Evolutionary conservation across 495 filamentous ascomycete genomes (phyloP).

Genomic region (Clohesyomyces aquaticus): DNA sequence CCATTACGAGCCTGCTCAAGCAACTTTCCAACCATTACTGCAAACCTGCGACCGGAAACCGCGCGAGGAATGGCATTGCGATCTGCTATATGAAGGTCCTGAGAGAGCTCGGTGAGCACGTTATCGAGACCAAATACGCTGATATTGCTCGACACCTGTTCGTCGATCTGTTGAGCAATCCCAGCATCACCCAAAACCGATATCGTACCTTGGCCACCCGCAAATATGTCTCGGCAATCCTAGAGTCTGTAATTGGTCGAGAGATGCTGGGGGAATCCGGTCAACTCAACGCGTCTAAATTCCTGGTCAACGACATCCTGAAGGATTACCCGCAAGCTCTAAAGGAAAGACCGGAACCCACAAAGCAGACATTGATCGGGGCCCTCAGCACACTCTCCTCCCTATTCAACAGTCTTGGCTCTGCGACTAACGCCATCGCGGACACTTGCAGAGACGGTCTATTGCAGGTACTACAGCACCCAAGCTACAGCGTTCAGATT

Average conservation of each 20-base stretch:
- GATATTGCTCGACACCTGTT: slow-evolving; percentile 81
- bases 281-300: slow-evolving; percentile 77
- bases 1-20: slow-evolving; percentile 76
- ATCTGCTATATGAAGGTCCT: slow-evolving; percentile 84
- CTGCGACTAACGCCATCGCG: slow-evolving; percentile 73
- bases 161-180: slow-evolving; percentile 75
- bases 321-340: slow-evolving; percentile 94
- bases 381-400: slow-evolving; percentile 79
- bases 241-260: slow-evolving; percentile 82
- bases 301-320: slow-evolving; percentile 81
- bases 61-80: slow-evolving; percentile 78
- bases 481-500: slow-evolving; percentile 93
- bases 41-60: slow-evolving; percentile 77
- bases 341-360: slow-evolving; percentile 88
- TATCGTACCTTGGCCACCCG: slow-evolving; percentile 86
- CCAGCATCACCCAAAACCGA: slow-evolving; percentile 77
- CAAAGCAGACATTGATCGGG: slow-evolving; percentile 80
- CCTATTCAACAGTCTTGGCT: slow-evolving; percentile 77
- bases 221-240: slow-evolving; percentile 78
- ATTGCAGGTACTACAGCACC: slow-evolving; percentile 89
- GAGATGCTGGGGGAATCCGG: slow-evolving; percentile 86
- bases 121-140: slow-evolving; percentile 77
- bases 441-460: slow-evolving; percentile 85
- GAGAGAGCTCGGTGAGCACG: slow-evolving; percentile 70
- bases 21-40: slow-evolving; percentile 83